Base-by-base conservation (phyloP, 1,139 yeast genomes). In the Meyerozyma smithsonii region DNA sequence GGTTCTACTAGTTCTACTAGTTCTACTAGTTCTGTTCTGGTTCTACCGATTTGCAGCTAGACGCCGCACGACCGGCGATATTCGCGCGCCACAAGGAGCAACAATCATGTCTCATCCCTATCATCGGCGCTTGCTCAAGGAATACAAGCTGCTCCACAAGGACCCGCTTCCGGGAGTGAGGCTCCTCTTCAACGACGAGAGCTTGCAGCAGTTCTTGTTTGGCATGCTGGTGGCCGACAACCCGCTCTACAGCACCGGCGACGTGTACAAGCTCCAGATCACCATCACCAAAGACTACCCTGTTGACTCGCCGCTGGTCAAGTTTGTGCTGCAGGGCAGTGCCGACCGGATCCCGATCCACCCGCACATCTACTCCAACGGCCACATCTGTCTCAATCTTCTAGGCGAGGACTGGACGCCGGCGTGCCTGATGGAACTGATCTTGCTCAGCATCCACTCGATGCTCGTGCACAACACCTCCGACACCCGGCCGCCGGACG, bases 401-500 rank as follows among this genome's bases (percentile, higher is more conserved):
- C 59, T 84, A 21, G 88, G 85, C 1, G 72, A 74, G 6, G 85
- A 76, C 36, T 84, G 92, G 92, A 72, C 87, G 0, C 90, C 90
- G 0, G 81, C 82, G 0, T 82, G 83, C 45, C 69, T 79, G 1
- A 64, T 82, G 3, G 70, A 70, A 36, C 65, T 79, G 5, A 66
- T 81, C 0, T 58, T 79, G 17, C 47, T 84, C 16, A 79, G 87
- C 20, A 57, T 84, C 15, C 90, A 83, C 50, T 77, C 84, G 36
- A 78, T 84, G 81, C 59, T 84, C 35, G 68, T 67, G 8, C 70
- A 75, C 3, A 84, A 84, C 50, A 53, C 50, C 0, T 45, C 55
- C 5, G 44, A 56, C 25, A 71, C 73, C 48, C 56, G 75, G 43
- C 88, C 88, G 0, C 72, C 74, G 1, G 88, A 74, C 46, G 79